Evolutionary conservation across 495 filamentous ascomycete species (phyloP).

Genomic region (Chaetomium fimeti): DNA sequence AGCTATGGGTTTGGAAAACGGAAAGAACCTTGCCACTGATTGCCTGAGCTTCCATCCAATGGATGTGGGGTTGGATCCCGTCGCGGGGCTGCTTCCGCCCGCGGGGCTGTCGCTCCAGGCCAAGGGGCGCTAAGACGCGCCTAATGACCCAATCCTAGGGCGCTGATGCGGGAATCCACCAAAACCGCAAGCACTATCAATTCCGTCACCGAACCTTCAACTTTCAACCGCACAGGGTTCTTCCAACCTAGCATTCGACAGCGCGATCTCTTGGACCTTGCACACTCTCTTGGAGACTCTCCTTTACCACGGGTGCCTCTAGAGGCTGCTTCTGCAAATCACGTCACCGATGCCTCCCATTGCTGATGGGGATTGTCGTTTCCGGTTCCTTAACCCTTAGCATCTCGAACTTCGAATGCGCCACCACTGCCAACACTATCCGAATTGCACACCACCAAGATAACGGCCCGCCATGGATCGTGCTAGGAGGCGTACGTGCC

Average conservation of each 20-base stretch:
- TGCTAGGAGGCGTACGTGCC: conserved; percentile 70
- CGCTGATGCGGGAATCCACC: conserved; percentile 22
- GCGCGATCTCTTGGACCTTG: conserved; percentile 4
- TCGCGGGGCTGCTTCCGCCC: conserved; percentile 2
- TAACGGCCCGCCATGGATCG: conserved; percentile 67
- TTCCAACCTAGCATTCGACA: conserved; percentile 17
- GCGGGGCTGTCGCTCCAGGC: conserved; percentile 5
- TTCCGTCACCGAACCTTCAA: conserved; percentile 32
- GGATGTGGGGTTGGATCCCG: neutral
- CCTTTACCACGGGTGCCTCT: conserved; percentile 19
- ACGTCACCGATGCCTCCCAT: conserved; percentile 50
- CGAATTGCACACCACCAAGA: conserved; percentile 25
- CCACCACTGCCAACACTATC: conserved; percentile 23
- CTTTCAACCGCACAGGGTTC: conserved; percentile 18
- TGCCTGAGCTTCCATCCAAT: no score
- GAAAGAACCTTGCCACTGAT: no score
- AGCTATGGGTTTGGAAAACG: neutral
- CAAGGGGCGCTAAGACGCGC: conserved; percentile 9
- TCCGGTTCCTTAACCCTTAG: conserved; percentile 52
- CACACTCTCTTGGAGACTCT: conserved; percentile 7
- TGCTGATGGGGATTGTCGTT: conserved; percentile 45
- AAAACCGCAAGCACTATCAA: conserved; percentile 25
- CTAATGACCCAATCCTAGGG: conserved; percentile 21
- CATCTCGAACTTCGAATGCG: conserved; percentile 45
- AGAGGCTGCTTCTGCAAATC: conserved; percentile 25